A percentile compares a stretch with the other conserved stretches of the same genome.
These are phyloP conservation scores for Fusarium sp. DNA, from an alignment of 2,329 filamentous ascomycete species.

Conservation along the genomic window DNA sequence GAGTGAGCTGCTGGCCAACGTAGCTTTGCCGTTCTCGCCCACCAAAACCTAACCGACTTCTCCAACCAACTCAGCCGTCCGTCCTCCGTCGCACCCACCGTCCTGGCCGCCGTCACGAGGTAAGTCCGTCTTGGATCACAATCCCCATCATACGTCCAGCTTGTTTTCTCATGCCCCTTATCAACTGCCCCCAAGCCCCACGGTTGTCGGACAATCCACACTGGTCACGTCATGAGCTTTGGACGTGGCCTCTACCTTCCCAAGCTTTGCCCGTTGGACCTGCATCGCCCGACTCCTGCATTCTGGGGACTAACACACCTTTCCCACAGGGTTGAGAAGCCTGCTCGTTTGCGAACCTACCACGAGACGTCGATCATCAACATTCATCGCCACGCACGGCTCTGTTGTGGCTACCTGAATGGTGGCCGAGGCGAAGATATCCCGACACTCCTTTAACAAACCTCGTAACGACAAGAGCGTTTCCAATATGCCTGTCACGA, in stretches of 20 bases:
- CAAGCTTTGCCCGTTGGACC: not conserved
- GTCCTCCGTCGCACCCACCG: constrained; percentile 32
- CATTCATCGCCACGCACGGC: constrained; percentile 29
- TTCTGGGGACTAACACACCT: constrained; percentile 16
- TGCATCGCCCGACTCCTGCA: not conserved
- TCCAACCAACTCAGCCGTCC: constrained; percentile 21
- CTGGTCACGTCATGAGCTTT: constrained; percentile 39
- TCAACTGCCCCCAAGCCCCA: constrained; percentile 19
- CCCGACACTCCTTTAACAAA: constrained; percentile 40
- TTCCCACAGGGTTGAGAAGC: constrained; percentile 22
- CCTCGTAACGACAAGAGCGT: constrained; percentile 35
- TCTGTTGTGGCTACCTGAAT: constrained; percentile 38
- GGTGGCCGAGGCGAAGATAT: constrained; percentile 36
- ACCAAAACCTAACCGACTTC: constrained; percentile 23
- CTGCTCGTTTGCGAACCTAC: constrained; percentile 26
- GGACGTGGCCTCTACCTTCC: constrained; percentile 36
- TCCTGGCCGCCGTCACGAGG: constrained; percentile 24
- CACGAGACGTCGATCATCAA: constrained; percentile 21
- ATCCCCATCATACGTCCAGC: constrained; percentile 7
- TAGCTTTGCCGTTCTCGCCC: constrained; percentile 29
- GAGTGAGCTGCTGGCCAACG: constrained; percentile 33
- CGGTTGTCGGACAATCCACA: constrained; percentile 26
- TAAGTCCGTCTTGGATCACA: constrained; percentile 28
- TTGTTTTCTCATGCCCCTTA: constrained; percentile 18
- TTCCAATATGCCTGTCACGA: constrained; percentile 50